phyloP scores from a whole-genome alignment of 225 moss, liverwort and hornwort genomes.

The Marchantia polymorpha region DNA sequence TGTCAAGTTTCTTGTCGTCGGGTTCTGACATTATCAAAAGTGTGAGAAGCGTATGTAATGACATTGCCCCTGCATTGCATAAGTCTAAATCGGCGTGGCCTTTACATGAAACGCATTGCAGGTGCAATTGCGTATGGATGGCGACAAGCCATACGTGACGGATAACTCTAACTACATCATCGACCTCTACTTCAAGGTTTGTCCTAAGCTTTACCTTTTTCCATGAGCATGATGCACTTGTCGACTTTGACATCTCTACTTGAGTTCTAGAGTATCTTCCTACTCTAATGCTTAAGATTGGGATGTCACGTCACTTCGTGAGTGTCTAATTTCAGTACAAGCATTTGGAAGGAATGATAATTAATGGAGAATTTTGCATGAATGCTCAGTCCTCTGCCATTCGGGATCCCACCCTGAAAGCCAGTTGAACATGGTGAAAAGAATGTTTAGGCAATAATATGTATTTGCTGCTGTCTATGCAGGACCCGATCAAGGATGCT shows the following conservation, averaged over 20 bases:
- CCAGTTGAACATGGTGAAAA: not conserved
- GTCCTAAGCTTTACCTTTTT: not conserved
- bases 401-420: too few species aligned
- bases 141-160: slow-evolving; percentile 92
- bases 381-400: not conserved
- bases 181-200: slow-evolving; percentile 95
- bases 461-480: slow-evolving; percentile 17
- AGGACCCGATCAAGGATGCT: slow-evolving; percentile 80
- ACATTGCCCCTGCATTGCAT: not conserved
- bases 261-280: not conserved
- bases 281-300: not conserved
- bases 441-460: not conserved
- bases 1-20: too few species aligned
- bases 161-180: slow-evolving; percentile 99
- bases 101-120: slow-evolving; percentile 14
- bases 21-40: too few species aligned
- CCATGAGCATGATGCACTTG: not conserved
- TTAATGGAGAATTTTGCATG: not conserved
- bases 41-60: too few species aligned
- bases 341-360: not conserved
- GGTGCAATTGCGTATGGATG: slow-evolving; percentile 92
- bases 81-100: not conserved
- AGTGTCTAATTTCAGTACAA: too few species aligned
- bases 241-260: not conserved
- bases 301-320: too few species aligned